Base-by-base conservation (phyloP, 2,329 filamentous ascomycete species). In the Exophiala xenobiotica region DNA sequence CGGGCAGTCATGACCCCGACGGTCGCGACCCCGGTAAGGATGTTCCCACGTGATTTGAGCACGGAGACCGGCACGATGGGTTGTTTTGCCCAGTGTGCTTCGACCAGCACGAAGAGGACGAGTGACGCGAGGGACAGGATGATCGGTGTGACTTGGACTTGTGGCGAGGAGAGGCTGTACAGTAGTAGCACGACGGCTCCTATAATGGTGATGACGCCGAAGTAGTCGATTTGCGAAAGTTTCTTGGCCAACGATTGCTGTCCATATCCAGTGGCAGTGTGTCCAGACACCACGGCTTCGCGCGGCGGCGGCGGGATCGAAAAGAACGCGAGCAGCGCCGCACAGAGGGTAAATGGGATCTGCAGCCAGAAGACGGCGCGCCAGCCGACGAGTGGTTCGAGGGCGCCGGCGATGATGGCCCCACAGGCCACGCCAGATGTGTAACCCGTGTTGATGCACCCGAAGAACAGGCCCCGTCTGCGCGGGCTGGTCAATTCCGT, bases 1-100 rank as follows among this genome's bases (percentile, higher is more conserved):
- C 90, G 84, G 1, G 86, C 79, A 65, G 87, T 83, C 87, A 95
- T 92, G 66, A 90, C 79, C 16, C 86, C 83, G 0, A 91, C 77
- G 43, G 90, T 88, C 1, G 85, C 79, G 18, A 91, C 63, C 64
- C 88, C 92, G 1, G 86, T 86, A 18, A 92, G 70, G 3, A 92
- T 73, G 1, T 88, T 82, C 23, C 84, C 85, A 22, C 85, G 80
- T 8, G 85, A 88, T 45, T 76, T 79, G 22, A 95, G 78, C 1
- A 93, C 77, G 1, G 78, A 68, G 42, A 91, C 71, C 1, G 89
- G 88, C 44, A 95, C 85, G 64, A 95, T 82, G 3, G 90, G 89
- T 33, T 90, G 85, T 1, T 69, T 61, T 3, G 85, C 80, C 33
- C 85, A 67, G 48, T 75, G 78, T 47, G 79, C 75, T 67, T 95